Percentiles rank a stretch among this genome's conserved stretches.
Evolutionary conservation across 345 rosid species (phyloP).

Genomic region (Euphorbia lathyris): DNA sequence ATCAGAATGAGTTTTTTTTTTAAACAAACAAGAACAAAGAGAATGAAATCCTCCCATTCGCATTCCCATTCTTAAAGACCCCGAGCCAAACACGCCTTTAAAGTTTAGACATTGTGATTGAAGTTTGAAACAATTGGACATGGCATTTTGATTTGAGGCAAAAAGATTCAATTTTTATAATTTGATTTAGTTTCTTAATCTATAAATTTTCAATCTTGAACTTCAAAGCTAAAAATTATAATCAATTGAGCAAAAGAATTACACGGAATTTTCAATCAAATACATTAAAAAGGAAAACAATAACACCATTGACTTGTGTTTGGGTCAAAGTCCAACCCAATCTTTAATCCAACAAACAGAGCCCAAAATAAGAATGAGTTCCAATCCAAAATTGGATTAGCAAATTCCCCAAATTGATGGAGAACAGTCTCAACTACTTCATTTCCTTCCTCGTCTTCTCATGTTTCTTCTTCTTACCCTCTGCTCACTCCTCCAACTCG

Average conservation of each 20-base stretch:
- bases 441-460: neutral
- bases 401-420: slow-evolving; percentile 6
- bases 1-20: too few species aligned
- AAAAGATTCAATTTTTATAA: neutral
- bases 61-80: too few species aligned
- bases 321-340: slow-evolving; percentile 11
- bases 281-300: neutral
- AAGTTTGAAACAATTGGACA: too few species aligned
- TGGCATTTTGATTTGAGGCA: too few species aligned
- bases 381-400: neutral
- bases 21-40: too few species aligned
- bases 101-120: too few species aligned
- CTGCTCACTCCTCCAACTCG: slow-evolving; percentile 32
- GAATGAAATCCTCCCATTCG: too few species aligned
- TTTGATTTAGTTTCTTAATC: neutral
- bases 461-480: slow-evolving; percentile 20
- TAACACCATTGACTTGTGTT: neutral
- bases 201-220: neutral
- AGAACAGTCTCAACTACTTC: neutral
- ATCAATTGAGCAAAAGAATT: neutral
- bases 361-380: neutral
- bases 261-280: neutral
- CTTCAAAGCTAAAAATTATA: neutral
- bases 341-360: neutral
- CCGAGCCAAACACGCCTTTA: too few species aligned